Conservation (phyloP, 2,329 filamentous ascomycete genomes). For the Fusarium decemcellulare region DNA sequence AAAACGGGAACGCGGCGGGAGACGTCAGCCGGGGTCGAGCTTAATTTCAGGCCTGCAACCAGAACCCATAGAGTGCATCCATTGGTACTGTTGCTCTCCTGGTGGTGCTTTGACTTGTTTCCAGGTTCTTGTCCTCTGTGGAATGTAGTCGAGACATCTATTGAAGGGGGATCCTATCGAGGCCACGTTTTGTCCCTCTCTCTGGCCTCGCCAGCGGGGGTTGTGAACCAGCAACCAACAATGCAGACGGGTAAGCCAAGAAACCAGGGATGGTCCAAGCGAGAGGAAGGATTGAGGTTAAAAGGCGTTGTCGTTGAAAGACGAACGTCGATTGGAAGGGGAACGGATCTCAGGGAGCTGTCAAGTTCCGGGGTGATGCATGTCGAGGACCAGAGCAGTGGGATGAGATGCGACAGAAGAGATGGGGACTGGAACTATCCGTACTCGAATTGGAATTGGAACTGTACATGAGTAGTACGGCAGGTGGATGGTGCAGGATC, state of each 20-base stretch:
- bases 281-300: slow-evolving; percentile 18
- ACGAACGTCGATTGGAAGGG: slow-evolving; percentile 19
- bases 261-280: background rate
- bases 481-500: background rate
- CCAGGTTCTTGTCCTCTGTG: background rate
- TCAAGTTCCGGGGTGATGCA: slow-evolving; percentile 39
- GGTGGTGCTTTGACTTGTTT: slow-evolving; percentile 12
- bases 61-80: background rate
- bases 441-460: background rate
- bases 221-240: background rate
- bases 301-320: background rate
- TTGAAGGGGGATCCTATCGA: slow-evolving; percentile 36
- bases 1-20: background rate
- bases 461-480: slow-evolving; percentile 7
- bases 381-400: slow-evolving; percentile 40
- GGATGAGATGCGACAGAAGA: slow-evolving; percentile 26
- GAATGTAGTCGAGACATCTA: slow-evolving; percentile 1
- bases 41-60: background rate
- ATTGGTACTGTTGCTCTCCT: slow-evolving; percentile 20
- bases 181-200: slow-evolving; percentile 33
- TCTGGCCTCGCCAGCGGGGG: slow-evolving; percentile 9
- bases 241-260: background rate
- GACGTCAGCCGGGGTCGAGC: background rate
- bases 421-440: background rate
- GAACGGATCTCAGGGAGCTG: slow-evolving; percentile 17